Evolutionary conservation across 2,329 filamentous ascomycete genomes (phyloP).

Genomic region (Trichoderma citrinoviride): DNA sequence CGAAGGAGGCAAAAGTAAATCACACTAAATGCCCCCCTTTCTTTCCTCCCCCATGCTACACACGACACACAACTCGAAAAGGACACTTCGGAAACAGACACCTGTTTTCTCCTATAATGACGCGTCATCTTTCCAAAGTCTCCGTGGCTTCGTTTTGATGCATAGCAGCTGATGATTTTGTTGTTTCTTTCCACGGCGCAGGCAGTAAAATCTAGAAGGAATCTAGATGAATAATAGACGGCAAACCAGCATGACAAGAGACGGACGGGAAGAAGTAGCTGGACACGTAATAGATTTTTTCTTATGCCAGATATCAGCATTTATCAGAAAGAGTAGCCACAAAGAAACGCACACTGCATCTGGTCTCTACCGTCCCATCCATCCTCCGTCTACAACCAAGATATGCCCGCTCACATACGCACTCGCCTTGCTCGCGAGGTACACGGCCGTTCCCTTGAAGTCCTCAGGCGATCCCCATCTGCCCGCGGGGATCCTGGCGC

Average conservation of each 20-base stretch:
- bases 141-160: background rate
- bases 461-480: slow-evolving; percentile 83
- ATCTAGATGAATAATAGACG: slow-evolving; percentile 11
- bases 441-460: slow-evolving; percentile 81
- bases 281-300: slow-evolving; percentile 5
- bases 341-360: background rate
- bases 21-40: slow-evolving; percentile 26
- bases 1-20: slow-evolving; percentile 54
- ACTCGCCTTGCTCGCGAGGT: slow-evolving; percentile 71
- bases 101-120: background rate
- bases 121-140: background rate
- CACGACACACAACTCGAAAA: background rate
- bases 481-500: slow-evolving; percentile 77
- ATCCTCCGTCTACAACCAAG: slow-evolving; percentile 82
- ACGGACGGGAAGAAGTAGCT: background rate
- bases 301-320: background rate
- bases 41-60: background rate
- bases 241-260: slow-evolving; percentile 6
- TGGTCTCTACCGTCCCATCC: slow-evolving; percentile 72
- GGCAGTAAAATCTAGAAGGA: slow-evolving; percentile 21
- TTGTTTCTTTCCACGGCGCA: slow-evolving; percentile 13
- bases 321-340: background rate
- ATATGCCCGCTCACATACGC: slow-evolving; percentile 80
- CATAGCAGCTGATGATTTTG: slow-evolving; percentile 20
- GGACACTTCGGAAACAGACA: background rate